Evolutionary conservation across 306 rosid species (phyloP), one percentile per base, ranked within the genome.

Genomic region (Calophaca sinica): DNA sequence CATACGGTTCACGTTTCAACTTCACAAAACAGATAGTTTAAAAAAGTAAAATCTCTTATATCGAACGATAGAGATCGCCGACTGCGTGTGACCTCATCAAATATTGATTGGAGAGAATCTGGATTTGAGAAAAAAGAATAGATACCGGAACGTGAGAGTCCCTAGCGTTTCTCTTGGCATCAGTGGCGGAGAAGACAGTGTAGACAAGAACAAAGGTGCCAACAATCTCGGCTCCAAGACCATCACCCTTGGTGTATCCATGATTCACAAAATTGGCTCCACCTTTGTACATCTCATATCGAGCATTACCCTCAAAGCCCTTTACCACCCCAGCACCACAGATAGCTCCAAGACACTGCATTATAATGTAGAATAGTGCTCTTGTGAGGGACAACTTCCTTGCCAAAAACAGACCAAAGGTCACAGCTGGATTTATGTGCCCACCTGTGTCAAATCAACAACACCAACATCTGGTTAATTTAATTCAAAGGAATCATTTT

Each of bases 141-240:
- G 7, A 38, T 38, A 93, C 97, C 49, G 98, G 98, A 73, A 93
- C 98, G 9, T 93, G 97, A 73, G 98, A 91, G 80, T 93, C 98
- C 63, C 97, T 79, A 28, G 97, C 97, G 2, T 76, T 93, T 82
- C 97, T 88, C 88, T 93, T 93, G 72, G 98, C 97, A 68, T 93
- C 98, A 39, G 97, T 93, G 49, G 97, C 98, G 3, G 98, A 93
- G 86, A 90, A 92, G 49, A 92, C 97, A 11, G 97, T 92, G 97
- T 92, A 92, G 20, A 90, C 97, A 52, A 93, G 98, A 54, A 93
- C 81, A 70, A 93, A 93, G n/a, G 98, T 93, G n/a, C 98, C 98
- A 26, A 93, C 61, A 74, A 93, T 93, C 86, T 93, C 96, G 49
- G 96, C 96, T 9, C 98, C 96, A 28, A 93, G 96, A 13, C 89